phyloP scores from a whole-genome alignment of 768 basidiomycete species.

The Leucosporidium scottii region DNA sequence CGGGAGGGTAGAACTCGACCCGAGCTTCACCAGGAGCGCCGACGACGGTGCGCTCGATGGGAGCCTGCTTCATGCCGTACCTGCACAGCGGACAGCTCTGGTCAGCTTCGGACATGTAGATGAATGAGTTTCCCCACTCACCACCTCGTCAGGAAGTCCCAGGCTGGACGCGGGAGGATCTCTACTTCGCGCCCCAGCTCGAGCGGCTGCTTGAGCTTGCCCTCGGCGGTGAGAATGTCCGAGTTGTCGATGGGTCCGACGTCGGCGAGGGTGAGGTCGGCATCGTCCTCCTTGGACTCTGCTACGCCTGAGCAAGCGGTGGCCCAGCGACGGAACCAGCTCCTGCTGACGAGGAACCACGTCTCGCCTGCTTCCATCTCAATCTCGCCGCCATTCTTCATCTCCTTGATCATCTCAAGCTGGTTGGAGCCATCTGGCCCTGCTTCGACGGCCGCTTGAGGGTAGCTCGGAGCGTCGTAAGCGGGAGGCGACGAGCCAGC shows the following conservation, averaged over 20 bases:
- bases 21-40: constrained; percentile 51
- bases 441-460: constrained; percentile 32
- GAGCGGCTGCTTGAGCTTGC: constrained; percentile 45
- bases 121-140: constrained; percentile 43
- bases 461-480: constrained; percentile 39
- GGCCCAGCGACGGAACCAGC: constrained; percentile 70
- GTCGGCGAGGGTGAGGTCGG: constrained; percentile 45
- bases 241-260: constrained; percentile 68
- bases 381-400: constrained; percentile 45
- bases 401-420: constrained; percentile 49
- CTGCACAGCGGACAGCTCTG: constrained; percentile 43
- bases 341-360: constrained; percentile 67
- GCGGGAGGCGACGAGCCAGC: constrained; percentile 14
- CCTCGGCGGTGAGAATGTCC: constrained; percentile 53
- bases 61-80: constrained; percentile 59
- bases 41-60: constrained; percentile 63
- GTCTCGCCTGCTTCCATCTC: constrained; percentile 52
- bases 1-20: constrained; percentile 67
- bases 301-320: constrained; percentile 56
- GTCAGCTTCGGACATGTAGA: background rate
- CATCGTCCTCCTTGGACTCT: constrained; percentile 46
- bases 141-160: constrained; percentile 65
- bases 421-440: constrained; percentile 47
- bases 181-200: constrained; percentile 64
- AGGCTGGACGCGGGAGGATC: constrained; percentile 64